Evolutionary conservation across 2,329 filamentous ascomycete genomes (phyloP).

Genomic region (Fusarium annulatum): DNA sequence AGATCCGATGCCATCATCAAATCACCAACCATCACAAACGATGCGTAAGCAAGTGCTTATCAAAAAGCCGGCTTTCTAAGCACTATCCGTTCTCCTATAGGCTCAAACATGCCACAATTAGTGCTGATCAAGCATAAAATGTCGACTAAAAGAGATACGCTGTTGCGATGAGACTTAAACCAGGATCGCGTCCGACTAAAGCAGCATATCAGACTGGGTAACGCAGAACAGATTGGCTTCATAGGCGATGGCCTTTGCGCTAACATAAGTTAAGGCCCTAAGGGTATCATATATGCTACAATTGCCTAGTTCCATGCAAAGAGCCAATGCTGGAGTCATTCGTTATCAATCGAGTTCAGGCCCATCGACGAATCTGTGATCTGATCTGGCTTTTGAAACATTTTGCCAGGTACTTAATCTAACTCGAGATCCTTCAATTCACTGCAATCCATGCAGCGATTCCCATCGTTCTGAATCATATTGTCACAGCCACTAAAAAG

Average conservation of each 20-base stretch:
- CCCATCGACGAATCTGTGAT: background rate
- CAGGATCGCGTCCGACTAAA: background rate
- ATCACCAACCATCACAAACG: background rate
- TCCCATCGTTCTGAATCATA: no score
- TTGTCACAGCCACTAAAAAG: no score
- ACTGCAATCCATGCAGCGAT: no score
- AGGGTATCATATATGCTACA: background rate
- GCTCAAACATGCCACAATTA: rapidly evolving
- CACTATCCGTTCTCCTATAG: background rate
- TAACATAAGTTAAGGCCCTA: rapidly evolving
- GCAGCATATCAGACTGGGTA: background rate
- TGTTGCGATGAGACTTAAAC: background rate
- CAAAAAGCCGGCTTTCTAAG: background rate
- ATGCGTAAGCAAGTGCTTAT: slow-evolving; percentile 21
- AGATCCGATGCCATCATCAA: background rate
- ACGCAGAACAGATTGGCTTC: background rate
- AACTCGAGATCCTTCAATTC: no score
- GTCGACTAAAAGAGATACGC: background rate
- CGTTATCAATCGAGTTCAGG: background rate
- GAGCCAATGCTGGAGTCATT: background rate
- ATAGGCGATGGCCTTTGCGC: rapidly evolving
- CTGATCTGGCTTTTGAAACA: background rate
- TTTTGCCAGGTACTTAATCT: no score
- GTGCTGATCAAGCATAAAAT: background rate
- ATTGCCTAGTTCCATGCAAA: background rate